Evolutionary conservation across 768 basidiomycete genomes (phyloP), one percentile per base, ranked within the genome.

Genomic region (Hemileccinum rubropunctum): DNA sequence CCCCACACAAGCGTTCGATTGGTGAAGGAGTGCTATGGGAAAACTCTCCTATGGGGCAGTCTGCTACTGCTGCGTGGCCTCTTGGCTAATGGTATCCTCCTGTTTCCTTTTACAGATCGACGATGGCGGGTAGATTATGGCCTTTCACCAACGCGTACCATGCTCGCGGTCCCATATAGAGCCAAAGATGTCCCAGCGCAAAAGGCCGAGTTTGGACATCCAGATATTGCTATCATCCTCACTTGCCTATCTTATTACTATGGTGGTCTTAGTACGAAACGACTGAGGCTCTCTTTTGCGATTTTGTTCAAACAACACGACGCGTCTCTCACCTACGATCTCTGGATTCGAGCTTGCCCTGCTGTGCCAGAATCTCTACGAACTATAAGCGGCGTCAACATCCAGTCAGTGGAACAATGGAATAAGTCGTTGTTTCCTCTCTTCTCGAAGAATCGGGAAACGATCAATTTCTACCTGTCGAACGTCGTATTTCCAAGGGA

Each of bases 51-150:
- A 4, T 62, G 58, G 56, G 23, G 44, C 13, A 52, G 50, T 3
- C 20, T 66, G 15, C 45, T 66, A 2, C 49, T 64, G 2, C 51
- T 66, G 13, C 59, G 64, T 13, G 64, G 64, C n/a, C 50, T 66
- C 6, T 42, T 66, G 33, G 62, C 60, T 6, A 52, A 39, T 21
- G 65, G 59, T 4, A 58, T 66, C 14, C 52, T 66, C 5, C 18
- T 58, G 18, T 58, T 53, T 38, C 49, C 47, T 20, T 50, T 66
- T 17, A 53, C 42, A 44, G 65, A 66, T 17, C 62, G 57, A n/a
- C 52, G 64, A 32, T 66, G 59, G 59, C 46, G 64, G 13, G 64
- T 66, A 12, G 62, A 66, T 39, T 66, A 66, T 51, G 64, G 51
- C 12, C 51, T 47, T 32, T 40, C 45, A 8, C 34, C 41, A 4